Evolutionary conservation across 352 stramenopile species (phyloP).

Genomic region (Pythium grandisporangium): DNA sequence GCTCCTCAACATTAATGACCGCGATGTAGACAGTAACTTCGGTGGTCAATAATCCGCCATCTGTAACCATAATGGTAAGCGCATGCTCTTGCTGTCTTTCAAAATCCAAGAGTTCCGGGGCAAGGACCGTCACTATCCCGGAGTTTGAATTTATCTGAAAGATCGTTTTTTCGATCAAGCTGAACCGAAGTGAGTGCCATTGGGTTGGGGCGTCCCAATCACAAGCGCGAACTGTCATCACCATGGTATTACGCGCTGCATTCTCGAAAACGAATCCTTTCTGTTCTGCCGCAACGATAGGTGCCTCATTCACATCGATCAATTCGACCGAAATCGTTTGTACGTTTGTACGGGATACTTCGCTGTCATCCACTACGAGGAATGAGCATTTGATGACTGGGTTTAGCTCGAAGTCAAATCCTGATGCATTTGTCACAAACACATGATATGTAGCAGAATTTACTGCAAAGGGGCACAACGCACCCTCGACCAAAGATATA

Average conservation of each 20-base stretch:
- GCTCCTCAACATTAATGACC: slow-evolving; percentile 16
- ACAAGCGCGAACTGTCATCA: slow-evolving; percentile 6
- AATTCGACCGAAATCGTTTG: slow-evolving; percentile 6
- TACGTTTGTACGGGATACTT: slow-evolving; percentile 2
- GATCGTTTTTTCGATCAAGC: slow-evolving; percentile 4
- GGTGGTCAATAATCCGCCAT: slow-evolving; percentile 14
- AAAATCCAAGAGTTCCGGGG: slow-evolving; percentile 15
- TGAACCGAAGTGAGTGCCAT: slow-evolving; percentile 12
- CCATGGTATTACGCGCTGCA: slow-evolving; percentile 2
- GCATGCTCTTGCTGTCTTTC: slow-evolving; percentile 16
- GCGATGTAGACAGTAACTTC: slow-evolving; percentile 16
- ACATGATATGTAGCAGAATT: slow-evolving; percentile 7
- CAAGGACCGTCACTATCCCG: slow-evolving; percentile 4
- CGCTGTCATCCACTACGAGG: slow-evolving; percentile 8
- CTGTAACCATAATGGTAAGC: slow-evolving; percentile 14
- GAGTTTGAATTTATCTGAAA: slow-evolving; percentile 7
- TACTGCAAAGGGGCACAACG: slow-evolving; percentile 13
- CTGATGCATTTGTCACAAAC: slow-evolving; percentile 4
- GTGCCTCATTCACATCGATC: slow-evolving; percentile 14
- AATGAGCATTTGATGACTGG: slow-evolving; percentile 4
- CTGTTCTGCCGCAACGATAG: slow-evolving; percentile 6
- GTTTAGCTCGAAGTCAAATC: slow-evolving; percentile 16
- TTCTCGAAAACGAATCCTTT: slow-evolving; percentile 11
- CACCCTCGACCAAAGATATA: slow-evolving; percentile 7
- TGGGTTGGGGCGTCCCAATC: slow-evolving; percentile 9